These are phyloP conservation scores for Ophiostoma perfectum DNA, from an alignment of 2,329 filamentous ascomycete species.

Conservation along the genomic window DNA sequence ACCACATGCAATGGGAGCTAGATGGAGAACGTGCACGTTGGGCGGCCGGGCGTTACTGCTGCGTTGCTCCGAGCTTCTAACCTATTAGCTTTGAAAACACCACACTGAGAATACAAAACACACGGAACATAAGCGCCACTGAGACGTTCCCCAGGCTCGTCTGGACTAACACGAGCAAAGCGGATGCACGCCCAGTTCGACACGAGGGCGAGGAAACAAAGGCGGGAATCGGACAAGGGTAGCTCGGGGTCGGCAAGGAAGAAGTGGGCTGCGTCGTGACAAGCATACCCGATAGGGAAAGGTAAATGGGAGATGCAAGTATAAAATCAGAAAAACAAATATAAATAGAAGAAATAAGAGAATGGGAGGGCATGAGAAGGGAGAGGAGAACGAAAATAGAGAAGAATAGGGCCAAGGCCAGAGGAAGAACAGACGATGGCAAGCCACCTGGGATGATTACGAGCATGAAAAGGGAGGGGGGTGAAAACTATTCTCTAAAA, in stretches of 20 bases:
- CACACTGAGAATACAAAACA: background rate
- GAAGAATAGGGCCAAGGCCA: background rate
- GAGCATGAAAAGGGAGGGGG: background rate
- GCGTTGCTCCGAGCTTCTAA: no score
- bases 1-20: no score
- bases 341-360: background rate
- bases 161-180: slow-evolving; percentile 13
- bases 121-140: background rate
- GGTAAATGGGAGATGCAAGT: background rate
- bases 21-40: no score
- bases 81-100: no score
- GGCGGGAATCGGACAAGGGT: background rate
- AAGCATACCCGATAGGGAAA: slow-evolving; percentile 10
- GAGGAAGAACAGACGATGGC: background rate
- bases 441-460: slow-evolving; percentile 1
- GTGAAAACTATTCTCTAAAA: background rate
- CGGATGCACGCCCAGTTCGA: slow-evolving; percentile 13
- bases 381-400: background rate
- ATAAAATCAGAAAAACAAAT: background rate
- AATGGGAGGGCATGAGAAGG: background rate
- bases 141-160: background rate
- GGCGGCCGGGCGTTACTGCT: no score
- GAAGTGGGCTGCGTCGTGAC: background rate
- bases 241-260: slow-evolving; percentile 1
- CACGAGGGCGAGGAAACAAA: slow-evolving; percentile 2